Evolutionary conservation across 441 rosid species (phyloP), one percentile per base, ranked within the genome.

Genomic region (Melastoma candidum): DNA sequence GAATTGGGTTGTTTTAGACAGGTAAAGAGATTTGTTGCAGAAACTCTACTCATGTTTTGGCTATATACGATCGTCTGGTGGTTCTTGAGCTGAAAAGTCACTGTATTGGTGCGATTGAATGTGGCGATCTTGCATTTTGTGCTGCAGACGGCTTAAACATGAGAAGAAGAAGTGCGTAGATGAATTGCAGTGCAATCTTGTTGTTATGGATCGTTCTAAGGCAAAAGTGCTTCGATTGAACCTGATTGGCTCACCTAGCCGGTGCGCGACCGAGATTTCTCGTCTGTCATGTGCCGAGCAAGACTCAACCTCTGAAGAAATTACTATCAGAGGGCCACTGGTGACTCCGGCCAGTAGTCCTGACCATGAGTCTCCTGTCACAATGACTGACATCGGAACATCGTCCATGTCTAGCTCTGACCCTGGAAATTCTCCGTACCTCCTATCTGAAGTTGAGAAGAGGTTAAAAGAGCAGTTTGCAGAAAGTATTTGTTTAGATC

Each of bases 261-360:
- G 12, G 77, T 61, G 65, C 68, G 64, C 53, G 81, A 74, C 61
- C 71, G 74, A 59, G 85, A 68, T 53, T 26, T 69, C 62, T n/a
- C 60, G 65, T 56, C 61, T 69, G 25, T 67, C 61, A 56, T 70
- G 73, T 54, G 67, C 79, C 27, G 81, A 77, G 54, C 62, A 41
- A 46, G 74, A 73, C 59, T 49, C 71, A 59, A 74, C 83, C 54
- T 75, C 73, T 7, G 70, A 72, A 49, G 75, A 67, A 53, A 77
- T 62, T 69, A 77, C 87, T 60, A 76, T 77, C 13, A 65, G 81
- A 61, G 97, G 90, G 51, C 92, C 87, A 1, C 81, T 72, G 63
- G 97, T 87, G 45, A 87, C 96, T 64, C 95, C 99, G 53, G 81
- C 85, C 3, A 87, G 95, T 54, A 90, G 97, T 78, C 99, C 99